Evolutionary conservation across 805 yeast genomes (phyloP).

Genomic region (Candida mattraensis): DNA sequence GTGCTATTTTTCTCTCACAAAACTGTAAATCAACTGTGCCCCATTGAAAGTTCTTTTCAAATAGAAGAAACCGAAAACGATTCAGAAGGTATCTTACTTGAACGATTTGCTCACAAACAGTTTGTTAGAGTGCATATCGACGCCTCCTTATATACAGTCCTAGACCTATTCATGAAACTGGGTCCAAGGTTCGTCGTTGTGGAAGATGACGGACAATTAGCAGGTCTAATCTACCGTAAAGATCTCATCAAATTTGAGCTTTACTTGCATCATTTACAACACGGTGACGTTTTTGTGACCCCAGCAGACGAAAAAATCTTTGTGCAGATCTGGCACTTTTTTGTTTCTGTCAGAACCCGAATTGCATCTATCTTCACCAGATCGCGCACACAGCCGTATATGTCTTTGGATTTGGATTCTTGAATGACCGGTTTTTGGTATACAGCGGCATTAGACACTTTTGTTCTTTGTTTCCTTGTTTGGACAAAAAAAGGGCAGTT

Average conservation of each 20-base stretch:
- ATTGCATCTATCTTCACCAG: conserved; percentile 1
- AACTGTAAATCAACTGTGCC: conserved; percentile 3
- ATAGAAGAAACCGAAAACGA: conserved; percentile 6
- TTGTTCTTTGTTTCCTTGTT: conserved; percentile 1
- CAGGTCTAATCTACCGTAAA: conserved; percentile 82
- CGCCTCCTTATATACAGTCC: conserved; percentile 57
- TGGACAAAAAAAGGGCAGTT: not conserved
- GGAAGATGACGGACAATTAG: conserved; percentile 56
- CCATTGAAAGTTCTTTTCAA: conserved; percentile 1
- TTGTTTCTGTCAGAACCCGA: conserved; percentile 8
- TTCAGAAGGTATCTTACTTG: conserved; percentile 24
- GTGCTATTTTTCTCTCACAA: conserved; percentile 18
- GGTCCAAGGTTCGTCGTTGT: conserved; percentile 80
- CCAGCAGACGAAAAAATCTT: conserved; percentile 23
- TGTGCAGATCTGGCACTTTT: conserved; percentile 16
- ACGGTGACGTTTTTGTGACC: conserved; percentile 28
- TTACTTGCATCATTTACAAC: conserved; percentile 30
- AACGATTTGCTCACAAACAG: conserved; percentile 45
- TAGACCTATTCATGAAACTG: conserved; percentile 68
- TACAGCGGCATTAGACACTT: too few species aligned
- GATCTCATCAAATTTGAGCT: conserved; percentile 70
- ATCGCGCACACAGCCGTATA: conserved; percentile 2
- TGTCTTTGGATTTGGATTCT: conserved; percentile 11
- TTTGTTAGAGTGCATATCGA: conserved; percentile 59
- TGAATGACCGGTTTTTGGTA: too few species aligned